Conservation (phyloP, 2,329 filamentous ascomycete species). For the Botrytis galanthina region DNA sequence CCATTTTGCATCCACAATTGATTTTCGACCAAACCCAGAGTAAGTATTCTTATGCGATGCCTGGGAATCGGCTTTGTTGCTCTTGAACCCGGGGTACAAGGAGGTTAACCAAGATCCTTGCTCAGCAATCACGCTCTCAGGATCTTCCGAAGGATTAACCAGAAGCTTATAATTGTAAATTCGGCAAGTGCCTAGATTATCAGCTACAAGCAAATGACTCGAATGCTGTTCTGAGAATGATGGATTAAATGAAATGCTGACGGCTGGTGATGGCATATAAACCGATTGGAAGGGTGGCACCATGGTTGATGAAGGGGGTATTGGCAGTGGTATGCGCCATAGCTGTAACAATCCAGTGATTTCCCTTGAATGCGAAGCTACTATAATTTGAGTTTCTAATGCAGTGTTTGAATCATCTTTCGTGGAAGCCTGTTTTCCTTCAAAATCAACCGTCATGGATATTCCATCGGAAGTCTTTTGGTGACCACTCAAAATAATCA, state of each 20-base stretch:
- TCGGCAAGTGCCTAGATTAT: conserved; percentile 54
- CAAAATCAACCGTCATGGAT: conserved; percentile 48
- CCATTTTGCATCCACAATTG: conserved; percentile 62
- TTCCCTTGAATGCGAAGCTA: conserved; percentile 59
- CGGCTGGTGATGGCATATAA: conserved; percentile 54
- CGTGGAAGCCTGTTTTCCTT: conserved; percentile 40
- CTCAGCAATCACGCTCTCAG: conserved; percentile 33
- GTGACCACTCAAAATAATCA: conserved; percentile 55
- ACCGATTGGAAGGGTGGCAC: conserved; percentile 59
- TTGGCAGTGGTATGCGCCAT: conserved; percentile 51
- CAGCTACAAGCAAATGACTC: conserved; percentile 57
- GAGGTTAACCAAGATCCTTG: conserved; percentile 65
- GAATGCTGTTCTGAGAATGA: conserved; percentile 43
- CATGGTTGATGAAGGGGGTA: conserved; percentile 39
- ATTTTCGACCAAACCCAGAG: conserved; percentile 52
- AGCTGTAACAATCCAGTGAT: conserved; percentile 57
- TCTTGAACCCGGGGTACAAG: conserved; percentile 47
- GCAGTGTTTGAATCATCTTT: conserved; percentile 24
- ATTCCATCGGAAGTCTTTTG: conserved; percentile 53
- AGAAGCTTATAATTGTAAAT: conserved; percentile 60
- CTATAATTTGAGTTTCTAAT: conserved; percentile 48
- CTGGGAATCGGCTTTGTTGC: conserved; percentile 26
- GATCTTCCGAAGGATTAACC: conserved; percentile 47
- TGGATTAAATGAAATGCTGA: conserved; percentile 59
- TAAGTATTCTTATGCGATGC: conserved; percentile 46